Conservation (phyloP, 2,329 filamentous ascomycete genomes). For the Lizonia empirigonia region DNA sequence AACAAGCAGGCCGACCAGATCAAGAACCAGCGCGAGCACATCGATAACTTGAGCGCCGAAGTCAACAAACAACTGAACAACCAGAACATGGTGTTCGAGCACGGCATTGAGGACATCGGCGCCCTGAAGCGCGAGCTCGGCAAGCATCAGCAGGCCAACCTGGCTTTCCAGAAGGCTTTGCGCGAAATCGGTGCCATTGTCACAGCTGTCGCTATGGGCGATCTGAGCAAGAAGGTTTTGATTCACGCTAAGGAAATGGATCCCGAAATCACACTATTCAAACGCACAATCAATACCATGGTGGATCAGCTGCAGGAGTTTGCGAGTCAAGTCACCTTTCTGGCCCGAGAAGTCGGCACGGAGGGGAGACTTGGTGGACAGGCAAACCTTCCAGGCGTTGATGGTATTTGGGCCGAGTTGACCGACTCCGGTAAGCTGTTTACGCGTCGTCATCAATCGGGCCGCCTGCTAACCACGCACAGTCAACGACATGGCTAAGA, state of each 20-base stretch:
- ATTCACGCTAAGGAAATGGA: conserved; percentile 97
- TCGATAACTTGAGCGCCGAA: conserved; percentile 83
- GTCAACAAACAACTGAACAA: conserved; percentile 83
- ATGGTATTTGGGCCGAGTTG: conserved; percentile 96
- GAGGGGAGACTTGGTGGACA: conserved; percentile 94
- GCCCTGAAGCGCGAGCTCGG: conserved; percentile 89
- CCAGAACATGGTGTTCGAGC: conserved; percentile 79
- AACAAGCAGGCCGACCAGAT: conserved; percentile 93
- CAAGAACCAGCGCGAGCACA: conserved; percentile 82
- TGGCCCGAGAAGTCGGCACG: conserved; percentile 94
- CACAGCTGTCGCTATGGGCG: conserved; percentile 91
- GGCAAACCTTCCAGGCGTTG: conserved; percentile 89
- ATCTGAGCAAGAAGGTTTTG: conserved; percentile 94
- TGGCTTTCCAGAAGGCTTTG: conserved; percentile 96
- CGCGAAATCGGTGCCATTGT: conserved; percentile 97
- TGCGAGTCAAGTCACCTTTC: conserved; percentile 91
- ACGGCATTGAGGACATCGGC: conserved; percentile 82
- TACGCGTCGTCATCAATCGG: conserved; percentile 24
- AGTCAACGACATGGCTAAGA: conserved; percentile 99
- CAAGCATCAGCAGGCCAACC: conserved; percentile 97
- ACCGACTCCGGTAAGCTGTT: conserved; percentile 62
- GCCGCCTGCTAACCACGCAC: conserved; percentile 34
- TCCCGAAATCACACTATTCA: conserved; percentile 96
- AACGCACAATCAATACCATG: conserved; percentile 98
- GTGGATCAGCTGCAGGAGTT: conserved; percentile 98